Percentiles rank a stretch among this genome's conserved stretches.
Evolutionary conservation across 768 basidiomycete genomes (phyloP).

Genomic region (Calvatia gigantea): DNA sequence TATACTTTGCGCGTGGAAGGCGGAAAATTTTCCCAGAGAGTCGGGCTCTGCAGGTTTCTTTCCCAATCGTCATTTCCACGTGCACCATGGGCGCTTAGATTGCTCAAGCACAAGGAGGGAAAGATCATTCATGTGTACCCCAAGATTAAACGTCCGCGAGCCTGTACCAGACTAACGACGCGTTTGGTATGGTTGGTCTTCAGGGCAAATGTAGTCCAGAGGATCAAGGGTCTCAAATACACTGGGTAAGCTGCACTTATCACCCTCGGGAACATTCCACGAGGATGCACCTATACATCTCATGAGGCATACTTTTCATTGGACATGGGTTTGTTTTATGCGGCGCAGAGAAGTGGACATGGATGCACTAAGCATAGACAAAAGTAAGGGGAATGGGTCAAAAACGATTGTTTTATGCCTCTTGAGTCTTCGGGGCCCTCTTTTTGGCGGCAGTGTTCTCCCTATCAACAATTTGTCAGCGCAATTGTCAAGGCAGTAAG

Average conservation of each 20-base stretch:
- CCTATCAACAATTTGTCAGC: conserved; percentile 33
- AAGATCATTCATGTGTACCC: too few relatives aligned
- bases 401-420: conserved; percentile 4
- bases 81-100: background rate
- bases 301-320: conserved; percentile 10
- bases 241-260: too few relatives aligned
- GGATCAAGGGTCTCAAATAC: too few relatives aligned
- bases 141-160: too few relatives aligned
- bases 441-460: conserved; percentile 93
- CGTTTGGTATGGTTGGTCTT: too few relatives aligned
- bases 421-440: conserved; percentile 37
- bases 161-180: too few relatives aligned
- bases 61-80: background rate
- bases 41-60: background rate
- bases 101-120: too few relatives aligned
- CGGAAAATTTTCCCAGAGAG: background rate
- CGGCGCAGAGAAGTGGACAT: background rate
- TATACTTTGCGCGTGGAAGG: background rate
- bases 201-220: too few relatives aligned
- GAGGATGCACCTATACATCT: background rate
- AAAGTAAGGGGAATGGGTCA: background rate
- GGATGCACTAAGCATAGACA: background rate
- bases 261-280: too few relatives aligned
- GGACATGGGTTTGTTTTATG: background rate
- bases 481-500: background rate